A percentile compares a stretch with the other conserved stretches of the same genome.
Conservation (phyloP, 1,284 basidiomycete genomes). For the Cutaneotrichosporon sp. region DNA sequence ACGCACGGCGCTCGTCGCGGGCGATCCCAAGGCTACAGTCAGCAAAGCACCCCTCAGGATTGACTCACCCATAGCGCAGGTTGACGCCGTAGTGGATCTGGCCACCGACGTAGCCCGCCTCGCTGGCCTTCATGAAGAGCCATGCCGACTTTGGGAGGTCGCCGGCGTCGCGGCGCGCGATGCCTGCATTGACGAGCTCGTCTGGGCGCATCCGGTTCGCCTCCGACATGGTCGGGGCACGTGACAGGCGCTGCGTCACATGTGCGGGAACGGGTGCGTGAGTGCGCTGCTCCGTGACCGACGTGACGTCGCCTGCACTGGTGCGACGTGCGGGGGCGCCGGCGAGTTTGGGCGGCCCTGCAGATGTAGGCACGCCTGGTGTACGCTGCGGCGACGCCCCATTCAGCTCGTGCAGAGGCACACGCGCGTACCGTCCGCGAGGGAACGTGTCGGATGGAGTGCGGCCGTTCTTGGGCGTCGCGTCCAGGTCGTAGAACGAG, state of each 20-base stretch:
- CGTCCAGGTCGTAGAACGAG: slow-evolving; percentile 37
- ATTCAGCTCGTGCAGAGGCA: slow-evolving; percentile 10
- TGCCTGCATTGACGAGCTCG: slow-evolving; percentile 28
- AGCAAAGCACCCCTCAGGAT: background rate
- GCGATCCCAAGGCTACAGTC: slow-evolving; percentile 30
- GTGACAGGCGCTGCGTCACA: background rate
- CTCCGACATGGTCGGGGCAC: background rate
- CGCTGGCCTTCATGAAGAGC: slow-evolving; percentile 45
- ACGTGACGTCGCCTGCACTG: background rate
- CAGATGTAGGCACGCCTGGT: too few relatives aligned
- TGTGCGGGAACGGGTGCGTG: background rate
- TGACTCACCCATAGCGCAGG: slow-evolving; percentile 37
- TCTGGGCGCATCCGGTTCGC: slow-evolving; percentile 4
- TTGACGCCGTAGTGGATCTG: slow-evolving; percentile 44
- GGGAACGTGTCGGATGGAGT: slow-evolving; percentile 9
- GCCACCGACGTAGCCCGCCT: slow-evolving; percentile 40
- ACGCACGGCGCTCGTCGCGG: slow-evolving; percentile 38
- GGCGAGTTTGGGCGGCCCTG: too few relatives aligned
- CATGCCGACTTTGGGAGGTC: slow-evolving; percentile 42
- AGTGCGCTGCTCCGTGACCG: background rate
- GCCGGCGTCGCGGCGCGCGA: slow-evolving; percentile 36
- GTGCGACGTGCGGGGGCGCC: background rate
- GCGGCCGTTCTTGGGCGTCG: slow-evolving; percentile 2
- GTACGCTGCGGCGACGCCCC: background rate
- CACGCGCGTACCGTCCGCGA: slow-evolving; percentile 28